phyloP scores from a whole-genome alignment of 305 asterid genomes.

The Galium porrigens region DNA sequence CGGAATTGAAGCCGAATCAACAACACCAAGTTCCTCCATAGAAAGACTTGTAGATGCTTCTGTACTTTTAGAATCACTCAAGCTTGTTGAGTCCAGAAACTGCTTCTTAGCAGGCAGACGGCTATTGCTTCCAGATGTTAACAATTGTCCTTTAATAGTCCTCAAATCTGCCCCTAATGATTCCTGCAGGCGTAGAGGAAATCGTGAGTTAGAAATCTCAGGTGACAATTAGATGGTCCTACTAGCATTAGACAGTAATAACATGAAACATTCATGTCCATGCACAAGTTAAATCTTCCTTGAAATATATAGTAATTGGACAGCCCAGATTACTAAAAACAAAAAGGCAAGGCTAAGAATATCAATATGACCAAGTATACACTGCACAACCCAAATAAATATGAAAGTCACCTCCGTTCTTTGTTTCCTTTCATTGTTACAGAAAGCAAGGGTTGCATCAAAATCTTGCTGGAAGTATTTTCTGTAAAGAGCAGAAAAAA shows the following conservation, averaged over 20 bases:
- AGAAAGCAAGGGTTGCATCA: conserved; percentile 76
- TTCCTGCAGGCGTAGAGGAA: conserved; percentile 36
- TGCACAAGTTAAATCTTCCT: not conserved
- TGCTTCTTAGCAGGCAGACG: conserved; percentile 61
- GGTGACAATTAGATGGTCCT: conserved; percentile 2
- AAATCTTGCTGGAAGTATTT: conserved; percentile 76
- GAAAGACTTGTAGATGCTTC: conserved; percentile 53
- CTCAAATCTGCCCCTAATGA: conserved; percentile 43
- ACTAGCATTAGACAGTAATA: not conserved
- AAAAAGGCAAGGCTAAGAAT: not conserved
- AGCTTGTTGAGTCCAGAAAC: conserved; percentile 39
- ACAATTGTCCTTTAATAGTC: conserved; percentile 42
- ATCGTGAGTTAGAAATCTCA: not conserved
- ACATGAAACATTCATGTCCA: not conserved
- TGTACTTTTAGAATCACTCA: conserved; percentile 51
- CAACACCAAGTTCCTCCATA: conserved; percentile 33
- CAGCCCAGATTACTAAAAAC: not conserved
- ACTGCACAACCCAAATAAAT: not conserved
- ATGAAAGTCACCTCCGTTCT: conserved; percentile 52
- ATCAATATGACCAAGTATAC: not conserved
- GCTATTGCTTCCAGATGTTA: conserved; percentile 35
- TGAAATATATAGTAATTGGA: not conserved
- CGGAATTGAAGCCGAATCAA: conserved; percentile 54
- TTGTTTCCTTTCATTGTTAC: conserved; percentile 83
- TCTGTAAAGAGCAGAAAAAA: conserved; percentile 33